These are phyloP conservation scores for Leccinum longicurvipes DNA, from an alignment of 768 basidiomycete species.

Conservation along the genomic window DNA sequence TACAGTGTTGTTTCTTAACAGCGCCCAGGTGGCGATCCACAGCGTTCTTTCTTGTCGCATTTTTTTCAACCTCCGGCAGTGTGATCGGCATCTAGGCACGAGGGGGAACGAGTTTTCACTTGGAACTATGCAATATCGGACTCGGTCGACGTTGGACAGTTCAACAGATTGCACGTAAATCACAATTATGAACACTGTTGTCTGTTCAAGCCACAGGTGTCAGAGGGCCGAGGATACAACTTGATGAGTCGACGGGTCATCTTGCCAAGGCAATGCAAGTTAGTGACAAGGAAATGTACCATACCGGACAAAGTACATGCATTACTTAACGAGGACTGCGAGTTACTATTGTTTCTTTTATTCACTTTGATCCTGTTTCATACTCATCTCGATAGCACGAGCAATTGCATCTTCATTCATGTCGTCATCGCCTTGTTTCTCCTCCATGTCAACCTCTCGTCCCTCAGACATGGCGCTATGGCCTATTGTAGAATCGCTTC, in stretches of 20 bases:
- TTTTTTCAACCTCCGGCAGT: slow-evolving; percentile 26
- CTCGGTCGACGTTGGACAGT: neutral
- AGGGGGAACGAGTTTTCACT: neutral
- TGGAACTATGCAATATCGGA: slow-evolving; percentile 1
- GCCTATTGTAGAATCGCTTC: slow-evolving; percentile 75
- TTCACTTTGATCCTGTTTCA: slow-evolving; percentile 58
- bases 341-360: slow-evolving; percentile 34
- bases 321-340: neutral
- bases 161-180: neutral
- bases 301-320: neutral
- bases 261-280: neutral
- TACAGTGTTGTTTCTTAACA: slow-evolving; percentile 2
- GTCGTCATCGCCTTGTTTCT: slow-evolving; percentile 57
- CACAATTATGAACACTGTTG: too few relatives aligned
- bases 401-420: slow-evolving; percentile 90
- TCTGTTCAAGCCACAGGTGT: neutral
- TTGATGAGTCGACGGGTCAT: too few relatives aligned
- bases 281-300: neutral
- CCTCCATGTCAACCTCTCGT: slow-evolving; percentile 50
- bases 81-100: slow-evolving; percentile 1
- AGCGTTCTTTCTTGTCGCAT: slow-evolving; percentile 26
- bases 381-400: slow-evolving; percentile 90
- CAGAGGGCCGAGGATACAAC: neutral
- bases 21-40: slow-evolving; percentile 29
- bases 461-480: slow-evolving; percentile 65